Evolutionary conservation across 2,329 filamentous ascomycete species (phyloP).

Genomic region (Hortaea sp.): DNA sequence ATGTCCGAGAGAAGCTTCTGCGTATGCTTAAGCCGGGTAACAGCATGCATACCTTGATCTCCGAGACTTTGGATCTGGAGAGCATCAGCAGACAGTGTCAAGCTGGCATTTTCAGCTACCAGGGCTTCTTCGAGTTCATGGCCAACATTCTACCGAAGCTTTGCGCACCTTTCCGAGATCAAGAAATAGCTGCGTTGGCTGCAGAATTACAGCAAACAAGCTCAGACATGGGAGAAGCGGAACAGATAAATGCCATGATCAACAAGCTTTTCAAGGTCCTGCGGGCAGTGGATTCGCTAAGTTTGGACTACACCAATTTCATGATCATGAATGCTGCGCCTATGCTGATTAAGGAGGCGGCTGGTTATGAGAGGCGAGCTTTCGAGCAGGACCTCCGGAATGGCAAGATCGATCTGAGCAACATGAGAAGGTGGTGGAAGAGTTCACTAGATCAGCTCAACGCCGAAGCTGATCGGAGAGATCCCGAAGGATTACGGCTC

Average conservation of each 20-base stretch:
- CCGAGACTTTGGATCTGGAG: conserved; percentile 64
- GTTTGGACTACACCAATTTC: conserved; percentile 76
- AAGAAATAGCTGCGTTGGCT: conserved; percentile 58
- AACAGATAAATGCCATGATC: conserved; percentile 53
- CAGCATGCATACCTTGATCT: conserved; percentile 64
- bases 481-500: conserved; percentile 57
- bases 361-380: conserved; percentile 62
- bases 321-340: conserved; percentile 63
- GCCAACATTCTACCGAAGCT: conserved; percentile 65
- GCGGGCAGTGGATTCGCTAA: conserved; percentile 65
- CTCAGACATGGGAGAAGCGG: conserved; percentile 18
- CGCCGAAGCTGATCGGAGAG: conserved; percentile 56
- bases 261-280: conserved; percentile 67
- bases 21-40: conserved; percentile 61
- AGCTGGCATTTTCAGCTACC: conserved; percentile 67
- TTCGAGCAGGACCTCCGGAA: conserved; percentile 57
- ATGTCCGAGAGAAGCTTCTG: conserved; percentile 62
- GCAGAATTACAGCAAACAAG: conserved; percentile 40
- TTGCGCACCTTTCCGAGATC: conserved; percentile 71
- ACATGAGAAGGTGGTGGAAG: conserved; percentile 58
- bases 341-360: conserved; percentile 58
- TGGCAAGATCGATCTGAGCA: conserved; percentile 44
- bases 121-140: conserved; percentile 70
- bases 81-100: conserved; percentile 59
- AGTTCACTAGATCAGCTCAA: conserved; percentile 54